A percentile compares a stretch with the other conserved stretches of the same genome.
phyloP scores from a whole-genome alignment of 805 yeast species.

The Ogataea salicorniae region DNA sequence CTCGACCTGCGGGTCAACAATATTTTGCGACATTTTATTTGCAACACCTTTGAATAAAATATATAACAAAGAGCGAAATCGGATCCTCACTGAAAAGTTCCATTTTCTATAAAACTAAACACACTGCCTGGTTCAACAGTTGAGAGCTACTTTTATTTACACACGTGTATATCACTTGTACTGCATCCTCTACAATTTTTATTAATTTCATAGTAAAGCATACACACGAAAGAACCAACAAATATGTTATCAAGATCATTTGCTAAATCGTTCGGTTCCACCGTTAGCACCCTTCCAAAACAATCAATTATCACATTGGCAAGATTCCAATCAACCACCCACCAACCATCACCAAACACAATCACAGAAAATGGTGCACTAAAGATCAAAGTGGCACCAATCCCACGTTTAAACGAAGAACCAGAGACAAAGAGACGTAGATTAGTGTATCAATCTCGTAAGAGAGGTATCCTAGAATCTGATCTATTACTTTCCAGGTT shows the following conservation, averaged over 20 bases:
- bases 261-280: background rate
- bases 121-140: too few species aligned
- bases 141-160: too few species aligned
- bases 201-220: too few species aligned
- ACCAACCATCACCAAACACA: slow-evolving; percentile 11
- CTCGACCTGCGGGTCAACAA: too few species aligned
- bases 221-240: background rate
- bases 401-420: slow-evolving; percentile 69
- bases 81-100: too few species aligned
- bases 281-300: background rate
- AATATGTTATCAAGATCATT: background rate
- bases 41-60: too few species aligned
- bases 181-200: too few species aligned
- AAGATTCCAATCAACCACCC: slow-evolving; percentile 1
- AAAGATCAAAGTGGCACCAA: slow-evolving; percentile 69
- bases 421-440: slow-evolving; percentile 79
- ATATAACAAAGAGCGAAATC: too few species aligned
- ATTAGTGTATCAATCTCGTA: slow-evolving; percentile 83
- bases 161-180: too few species aligned
- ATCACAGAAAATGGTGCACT: slow-evolving; percentile 36
- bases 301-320: slow-evolving; percentile 7
- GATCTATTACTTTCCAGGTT: slow-evolving; percentile 81
- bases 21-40: too few species aligned
- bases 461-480: slow-evolving; percentile 92
- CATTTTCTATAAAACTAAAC: too few species aligned